Base-by-base conservation (phyloP, 768 basidiomycete species). In the Tylopilus vinaceipallidus region DNA sequence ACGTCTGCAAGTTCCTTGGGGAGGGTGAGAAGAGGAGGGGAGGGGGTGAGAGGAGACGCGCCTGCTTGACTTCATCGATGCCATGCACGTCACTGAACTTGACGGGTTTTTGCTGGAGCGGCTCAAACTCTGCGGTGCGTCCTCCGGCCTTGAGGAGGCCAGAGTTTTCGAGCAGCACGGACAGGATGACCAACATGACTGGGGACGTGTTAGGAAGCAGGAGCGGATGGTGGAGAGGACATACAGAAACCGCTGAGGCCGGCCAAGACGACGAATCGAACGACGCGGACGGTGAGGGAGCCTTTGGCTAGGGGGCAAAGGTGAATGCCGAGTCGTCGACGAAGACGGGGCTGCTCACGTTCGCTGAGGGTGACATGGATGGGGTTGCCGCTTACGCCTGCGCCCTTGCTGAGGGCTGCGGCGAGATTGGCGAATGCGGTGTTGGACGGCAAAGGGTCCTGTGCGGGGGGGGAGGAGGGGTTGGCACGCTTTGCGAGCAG, bases 61-160 rank as follows among this genome's bases (percentile, higher is more conserved):
- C 94, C 63, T 88, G 83, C 70, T 98, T 98, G 30, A 90, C 97
- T 70, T 99, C 97, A 58, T 98, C 97, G 23, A 95, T 88, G 26
- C 97, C 97, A 56, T 98, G 95, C 6, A 99, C 94, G 69, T 99
- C 97, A 54, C 81, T 84, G 64, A 99, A 98, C 60, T 81, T 94
- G 69, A 95, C 87, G 1, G 82, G 75, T 60, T 89, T 91, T 26
- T 85, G 89, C 64, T 87, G 79, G 3, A 79, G 71, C 7, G 91
- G 88, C 58, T 94, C 86, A 61, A 94, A 98, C 59, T 95, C 86
- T 23, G 84, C 71, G 52, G 87, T 84, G 26, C 82, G 81, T 34
- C 86, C 85, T 4, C 88, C 92, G 6, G 88, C 84, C 72, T 95
- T 95, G 74, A 97, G 81, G 35, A 98, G 76, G 4, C 95, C 95